phyloP scores from a whole-genome alignment of 2,329 filamentous ascomycete species.

The Fusarium globosum region DNA sequence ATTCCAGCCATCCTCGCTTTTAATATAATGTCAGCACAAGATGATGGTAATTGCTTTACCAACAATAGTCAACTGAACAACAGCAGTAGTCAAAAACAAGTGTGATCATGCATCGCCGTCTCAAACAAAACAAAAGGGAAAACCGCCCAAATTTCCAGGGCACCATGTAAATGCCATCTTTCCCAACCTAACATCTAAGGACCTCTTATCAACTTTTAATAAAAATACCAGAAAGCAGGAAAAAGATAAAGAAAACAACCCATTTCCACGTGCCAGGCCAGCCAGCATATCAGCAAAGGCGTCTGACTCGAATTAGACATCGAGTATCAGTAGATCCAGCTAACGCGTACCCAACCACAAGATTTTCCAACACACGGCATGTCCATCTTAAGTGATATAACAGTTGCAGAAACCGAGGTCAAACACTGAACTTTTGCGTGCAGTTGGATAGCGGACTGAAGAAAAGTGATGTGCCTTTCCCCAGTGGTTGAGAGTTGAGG shows the following conservation, averaged over 20 bases:
- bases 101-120: neutral
- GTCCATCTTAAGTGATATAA: neutral
- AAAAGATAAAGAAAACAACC: neutral
- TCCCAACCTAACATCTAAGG: conserved; percentile 27
- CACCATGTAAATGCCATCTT: conserved; percentile 38
- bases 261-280: conserved; percentile 3
- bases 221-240: neutral
- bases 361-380: neutral
- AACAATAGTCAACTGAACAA: conserved; percentile 5
- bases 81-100: conserved; percentile 11
- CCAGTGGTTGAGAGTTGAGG: conserved; percentile 10
- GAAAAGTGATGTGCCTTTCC: conserved; percentile 27
- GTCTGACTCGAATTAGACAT: neutral
- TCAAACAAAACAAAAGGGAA: neutral
- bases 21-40: conserved; percentile 14
- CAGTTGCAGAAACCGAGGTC: neutral
- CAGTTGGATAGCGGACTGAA: conserved; percentile 1
- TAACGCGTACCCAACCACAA: neutral
- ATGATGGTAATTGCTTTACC: neutral
- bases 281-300: conserved; percentile 6
- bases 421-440: conserved; percentile 15
- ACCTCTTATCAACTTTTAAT: conserved; percentile 19
- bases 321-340: neutral
- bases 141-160: conserved; percentile 13
- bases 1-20: conserved; percentile 35